A percentile compares a stretch with the other conserved stretches of the same genome.
Conservation (phyloP, 345 rosid species). For the Salix brachista region DNA sequence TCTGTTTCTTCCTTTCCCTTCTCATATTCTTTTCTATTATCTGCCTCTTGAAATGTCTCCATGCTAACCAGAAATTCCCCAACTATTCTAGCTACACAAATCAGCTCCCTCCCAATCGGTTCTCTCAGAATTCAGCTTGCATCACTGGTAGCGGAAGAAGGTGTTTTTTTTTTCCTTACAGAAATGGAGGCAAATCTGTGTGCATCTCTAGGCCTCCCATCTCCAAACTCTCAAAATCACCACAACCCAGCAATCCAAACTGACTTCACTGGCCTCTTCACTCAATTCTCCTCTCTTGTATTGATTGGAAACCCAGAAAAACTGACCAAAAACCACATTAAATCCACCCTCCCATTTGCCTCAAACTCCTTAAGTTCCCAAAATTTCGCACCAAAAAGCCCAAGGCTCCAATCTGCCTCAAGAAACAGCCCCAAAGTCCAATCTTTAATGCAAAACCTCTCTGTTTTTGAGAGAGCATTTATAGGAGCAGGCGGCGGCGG, state of each 20-base stretch:
- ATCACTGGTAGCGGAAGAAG: background rate
- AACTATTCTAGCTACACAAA: too few species aligned
- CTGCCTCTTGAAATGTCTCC: too few species aligned
- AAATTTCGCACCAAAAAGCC: conserved; percentile 13
- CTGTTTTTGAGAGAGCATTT: conserved; percentile 73
- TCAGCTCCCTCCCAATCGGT: too few species aligned
- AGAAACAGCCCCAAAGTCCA: conserved; percentile 41
- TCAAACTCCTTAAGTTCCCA: conserved; percentile 32
- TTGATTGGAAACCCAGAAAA: background rate
- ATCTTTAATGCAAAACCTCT: conserved; percentile 56
- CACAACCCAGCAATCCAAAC: background rate
- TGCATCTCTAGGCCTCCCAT: conserved; percentile 23
- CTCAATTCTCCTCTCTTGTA: conserved; percentile 13
- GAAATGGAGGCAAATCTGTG: conserved; percentile 28
- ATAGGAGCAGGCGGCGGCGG: conserved; percentile 87
- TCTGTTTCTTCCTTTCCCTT: background rate
- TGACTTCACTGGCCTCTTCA: conserved; percentile 18
- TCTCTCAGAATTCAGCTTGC: too few species aligned
- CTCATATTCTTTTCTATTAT: too few species aligned
- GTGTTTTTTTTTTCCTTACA: background rate
- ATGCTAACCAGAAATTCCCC: too few species aligned
- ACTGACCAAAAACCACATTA: background rate
- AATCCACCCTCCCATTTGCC: conserved; percentile 35
- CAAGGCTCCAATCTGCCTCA: conserved; percentile 48
- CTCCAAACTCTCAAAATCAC: conserved; percentile 6